Percentiles rank a stretch among this genome's conserved stretches.
phyloP scores from a whole-genome alignment of 2,329 filamentous ascomycete species.

The Aspergillus sp. region DNA sequence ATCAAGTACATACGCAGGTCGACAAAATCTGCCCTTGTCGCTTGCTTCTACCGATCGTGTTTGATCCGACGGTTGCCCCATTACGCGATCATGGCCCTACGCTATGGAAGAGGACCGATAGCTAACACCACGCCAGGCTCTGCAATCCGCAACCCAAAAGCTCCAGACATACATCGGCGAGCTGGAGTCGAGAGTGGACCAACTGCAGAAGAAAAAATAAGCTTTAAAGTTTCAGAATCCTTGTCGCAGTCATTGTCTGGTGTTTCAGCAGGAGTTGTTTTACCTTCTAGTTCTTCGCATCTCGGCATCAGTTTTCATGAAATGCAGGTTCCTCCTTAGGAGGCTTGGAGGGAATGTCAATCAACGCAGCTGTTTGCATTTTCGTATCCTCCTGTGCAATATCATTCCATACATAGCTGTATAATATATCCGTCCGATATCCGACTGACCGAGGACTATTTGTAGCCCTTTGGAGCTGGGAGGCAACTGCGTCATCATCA shows the following conservation, averaged over 20 bases:
- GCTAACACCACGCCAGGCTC: slow-evolving; percentile 55
- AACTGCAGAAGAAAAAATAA: slow-evolving; percentile 66
- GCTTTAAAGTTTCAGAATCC: background rate
- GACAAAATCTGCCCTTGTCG: background rate
- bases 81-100: background rate
- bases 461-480: background rate
- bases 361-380: background rate
- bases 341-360: background rate
- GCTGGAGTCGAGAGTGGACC: slow-evolving; percentile 75
- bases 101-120: background rate
- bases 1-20: too few species aligned
- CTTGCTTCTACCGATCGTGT: background rate
- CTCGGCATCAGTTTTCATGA: background rate
- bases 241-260: background rate
- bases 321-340: background rate
- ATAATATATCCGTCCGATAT: background rate
- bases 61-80: background rate
- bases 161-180: slow-evolving; percentile 79
- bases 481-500: slow-evolving; percentile 11
- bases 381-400: background rate
- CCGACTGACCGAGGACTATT: background rate
- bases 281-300: slow-evolving; percentile 11
- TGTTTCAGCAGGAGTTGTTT: background rate
- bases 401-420: background rate
- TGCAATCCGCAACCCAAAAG: slow-evolving; percentile 83